Conservation (phyloP, 2,329 filamentous ascomycete genomes). For the Aspergillus cejpii region DNA sequence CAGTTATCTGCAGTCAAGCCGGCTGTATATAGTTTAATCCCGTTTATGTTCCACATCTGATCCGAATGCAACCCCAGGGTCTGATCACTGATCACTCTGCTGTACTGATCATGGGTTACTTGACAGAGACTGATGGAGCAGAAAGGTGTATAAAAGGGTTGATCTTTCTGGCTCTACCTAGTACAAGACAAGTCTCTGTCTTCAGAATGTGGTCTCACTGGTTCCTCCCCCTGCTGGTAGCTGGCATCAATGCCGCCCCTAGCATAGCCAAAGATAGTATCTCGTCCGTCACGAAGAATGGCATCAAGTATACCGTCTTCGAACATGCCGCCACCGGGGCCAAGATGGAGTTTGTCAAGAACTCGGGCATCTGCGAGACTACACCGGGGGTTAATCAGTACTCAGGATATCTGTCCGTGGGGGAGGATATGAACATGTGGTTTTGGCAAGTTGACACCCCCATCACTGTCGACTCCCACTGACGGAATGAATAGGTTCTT, state of each 20-base stretch:
- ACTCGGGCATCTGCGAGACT: slow-evolving; percentile 49
- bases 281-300: slow-evolving; percentile 30
- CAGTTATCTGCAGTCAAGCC: no score
- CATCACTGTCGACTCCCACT: no score
- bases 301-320: slow-evolving; percentile 43
- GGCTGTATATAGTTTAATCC: no score
- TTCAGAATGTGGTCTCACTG: background rate
- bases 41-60: no score
- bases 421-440: slow-evolving; percentile 42
- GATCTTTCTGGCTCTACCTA: no score
- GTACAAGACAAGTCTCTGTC: no score
- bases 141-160: no score
- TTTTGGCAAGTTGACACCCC: slow-evolving; percentile 31
- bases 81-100: no score
- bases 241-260: background rate
- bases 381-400: slow-evolving; percentile 47
- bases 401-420: slow-evolving; percentile 48
- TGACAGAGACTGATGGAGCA: no score
- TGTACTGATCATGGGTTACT: no score
- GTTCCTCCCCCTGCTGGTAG: background rate
- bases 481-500: slow-evolving; percentile 42
- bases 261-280: slow-evolving; percentile 4
- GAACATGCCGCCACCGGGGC: slow-evolving; percentile 45
- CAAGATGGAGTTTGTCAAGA: slow-evolving; percentile 45
- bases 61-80: no score